Base-by-base conservation (phyloP, 2,329 filamentous ascomycete genomes). In the Neonectria hederae region DNA sequence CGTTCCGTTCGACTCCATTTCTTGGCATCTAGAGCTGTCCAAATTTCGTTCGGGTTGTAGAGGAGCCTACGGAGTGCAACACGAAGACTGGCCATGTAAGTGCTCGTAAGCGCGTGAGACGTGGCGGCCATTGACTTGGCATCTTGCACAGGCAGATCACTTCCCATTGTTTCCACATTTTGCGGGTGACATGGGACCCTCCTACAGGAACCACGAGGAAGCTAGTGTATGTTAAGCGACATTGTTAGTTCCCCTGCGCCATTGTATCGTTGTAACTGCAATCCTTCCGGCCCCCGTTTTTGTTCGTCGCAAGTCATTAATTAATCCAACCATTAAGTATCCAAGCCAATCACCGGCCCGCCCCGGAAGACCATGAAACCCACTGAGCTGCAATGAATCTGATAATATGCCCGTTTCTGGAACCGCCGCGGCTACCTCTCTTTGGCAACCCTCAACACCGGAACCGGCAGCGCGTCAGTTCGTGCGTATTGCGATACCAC, bases 401-500 rank as follows among this genome's bases (percentile, higher is more conserved):
- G 5, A 32, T 8, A 32, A 32, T 35, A 51, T 51, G 48, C 30
- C 48, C 48, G 17, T 32, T 51, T 51, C 13, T 19, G 30, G 48
- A 51, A 51, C 48, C 5, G 26, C 48, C 28, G 28, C 48, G 28
- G n/a, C 48, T 21, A n/a, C n/a, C n/a, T n/a, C n/a, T n/a, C n/a
- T n/a, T n/a, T n/a, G n/a, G n/a, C n/a, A 28, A 8, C 35, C 40
- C 54, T 59, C 53, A 58, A 13, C 66, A 56, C 13, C 66, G 56
- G 49, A 65, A 72, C 21, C 73, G 72, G 59, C 76, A 77, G 17
- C 75, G 66, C 4, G 69, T 64, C 43, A 59, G 61, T 57, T 76
- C 75, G 54, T 77, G 76, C 14, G 58, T 68, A 9, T 69, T 63
- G 19, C 66, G 65, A 49, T 77, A 77, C 75, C 75, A 77, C 40